Evolutionary conservation across 805 yeast genomes (phyloP).

Genomic region (Metschnikowia henanensis): DNA sequence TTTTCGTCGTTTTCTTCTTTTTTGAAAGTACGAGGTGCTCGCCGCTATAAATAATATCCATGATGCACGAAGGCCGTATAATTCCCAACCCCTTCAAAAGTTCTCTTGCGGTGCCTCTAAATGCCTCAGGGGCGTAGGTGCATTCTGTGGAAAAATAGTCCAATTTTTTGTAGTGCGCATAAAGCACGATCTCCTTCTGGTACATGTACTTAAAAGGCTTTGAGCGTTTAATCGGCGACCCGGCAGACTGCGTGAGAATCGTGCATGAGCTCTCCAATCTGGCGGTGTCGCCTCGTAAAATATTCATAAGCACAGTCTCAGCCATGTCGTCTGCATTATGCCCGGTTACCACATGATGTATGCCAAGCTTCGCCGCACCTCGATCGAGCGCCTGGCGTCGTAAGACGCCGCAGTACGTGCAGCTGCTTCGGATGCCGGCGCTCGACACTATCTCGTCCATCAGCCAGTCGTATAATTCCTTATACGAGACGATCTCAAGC

Average conservation of each 20-base stretch:
- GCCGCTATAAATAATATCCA: conserved; percentile 94
- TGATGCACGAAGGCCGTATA: conserved; percentile 87
- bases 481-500: conserved; percentile 77
- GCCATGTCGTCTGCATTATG: conserved; percentile 99
- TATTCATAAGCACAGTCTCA: conserved; percentile 94
- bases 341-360: conserved; percentile 93
- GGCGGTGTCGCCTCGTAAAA: conserved; percentile 94
- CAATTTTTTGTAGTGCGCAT: conserved; percentile 93
- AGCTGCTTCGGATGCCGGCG: conserved; percentile 90
- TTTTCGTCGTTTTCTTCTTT: conserved; percentile 46
- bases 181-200: conserved; percentile 95
- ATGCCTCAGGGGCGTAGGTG: conserved; percentile 98
- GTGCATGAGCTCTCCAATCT: conserved; percentile 86
- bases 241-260: conserved; percentile 77
- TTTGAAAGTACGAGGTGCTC: conserved; percentile 73
- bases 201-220: conserved; percentile 96
- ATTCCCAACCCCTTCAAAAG: conserved; percentile 87
- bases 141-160: conserved; percentile 98
- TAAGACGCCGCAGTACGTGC: conserved; percentile 97
- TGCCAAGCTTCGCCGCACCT: conserved; percentile 86
- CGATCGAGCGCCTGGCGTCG: conserved; percentile 96
- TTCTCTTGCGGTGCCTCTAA: conserved; percentile 95
- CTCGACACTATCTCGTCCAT: conserved; percentile 97
- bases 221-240: conserved; percentile 89
- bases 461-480: conserved; percentile 92